Evolutionary conservation across 441 rosid genomes (phyloP).

Genomic region (Croton setiger): DNA sequence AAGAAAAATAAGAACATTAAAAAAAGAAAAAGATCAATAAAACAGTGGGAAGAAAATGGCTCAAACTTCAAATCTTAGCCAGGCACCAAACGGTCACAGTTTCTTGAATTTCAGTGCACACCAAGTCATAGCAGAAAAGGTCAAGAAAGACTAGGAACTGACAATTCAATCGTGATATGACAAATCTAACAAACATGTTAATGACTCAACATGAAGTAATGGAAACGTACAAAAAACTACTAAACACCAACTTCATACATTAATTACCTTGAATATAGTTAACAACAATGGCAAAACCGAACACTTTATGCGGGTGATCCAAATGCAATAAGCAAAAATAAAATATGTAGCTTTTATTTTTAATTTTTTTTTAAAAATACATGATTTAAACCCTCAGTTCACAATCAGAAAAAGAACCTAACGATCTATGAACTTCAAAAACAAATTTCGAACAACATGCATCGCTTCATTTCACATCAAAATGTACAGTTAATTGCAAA

Average conservation of each 20-base stretch:
- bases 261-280: neutral
- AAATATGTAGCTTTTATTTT: no score
- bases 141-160: neutral
- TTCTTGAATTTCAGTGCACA: neutral
- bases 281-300: neutral
- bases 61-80: neutral
- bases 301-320: conserved; percentile 6
- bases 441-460: neutral
- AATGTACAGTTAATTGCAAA: neutral
- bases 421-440: neutral
- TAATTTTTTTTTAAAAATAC: neutral
- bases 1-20: no score
- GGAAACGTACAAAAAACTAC: neutral
- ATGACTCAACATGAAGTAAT: neutral
- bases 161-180: neutral
- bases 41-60: conserved; percentile 10
- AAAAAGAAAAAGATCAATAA: no score
- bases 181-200: neutral
- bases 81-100: neutral
- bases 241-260: neutral
- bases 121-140: neutral
- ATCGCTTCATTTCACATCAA: neutral
- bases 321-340: neutral
- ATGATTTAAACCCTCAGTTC: neutral
- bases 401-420: neutral